These are phyloP conservation scores for Strobilomyces dryophilus DNA, from an alignment of 768 basidiomycete species.

Conservation along the genomic window DNA sequence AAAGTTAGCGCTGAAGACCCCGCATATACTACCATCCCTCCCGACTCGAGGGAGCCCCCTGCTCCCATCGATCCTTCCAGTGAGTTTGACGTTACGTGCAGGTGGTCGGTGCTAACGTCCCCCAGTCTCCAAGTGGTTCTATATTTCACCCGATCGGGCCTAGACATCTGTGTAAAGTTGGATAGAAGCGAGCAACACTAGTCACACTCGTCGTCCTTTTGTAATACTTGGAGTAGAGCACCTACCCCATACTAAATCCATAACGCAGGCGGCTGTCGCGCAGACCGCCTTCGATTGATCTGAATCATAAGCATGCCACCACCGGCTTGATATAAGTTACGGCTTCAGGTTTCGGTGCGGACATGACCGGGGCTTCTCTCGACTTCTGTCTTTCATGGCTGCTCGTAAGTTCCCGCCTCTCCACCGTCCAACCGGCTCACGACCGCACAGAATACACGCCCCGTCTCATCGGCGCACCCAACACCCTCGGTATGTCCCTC, in stretches of 20 bases:
- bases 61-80: conserved; percentile 89
- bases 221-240: too few species aligned
- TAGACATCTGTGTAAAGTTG: too few species aligned
- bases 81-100: conserved; percentile 35
- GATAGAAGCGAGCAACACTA: too few species aligned
- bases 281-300: too few species aligned
- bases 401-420: conserved; percentile 4
- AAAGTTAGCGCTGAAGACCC: conserved; percentile 59
- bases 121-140: conserved; percentile 89
- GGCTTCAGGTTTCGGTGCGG: conserved; percentile 4
- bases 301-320: too few species aligned
- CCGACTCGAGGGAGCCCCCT: conserved; percentile 77
- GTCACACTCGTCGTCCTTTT: too few species aligned
- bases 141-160: conserved; percentile 66
- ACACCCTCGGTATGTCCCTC: conserved; percentile 78
- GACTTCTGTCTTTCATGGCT: conserved; percentile 56
- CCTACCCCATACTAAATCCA: too few species aligned
- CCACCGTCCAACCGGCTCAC: neutral
- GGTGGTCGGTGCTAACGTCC: conserved; percentile 10
- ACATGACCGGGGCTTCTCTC: conserved; percentile 44
- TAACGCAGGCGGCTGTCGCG: too few species aligned
- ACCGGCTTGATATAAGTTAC: too few species aligned
- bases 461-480: conserved; percentile 80
- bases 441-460: conserved; percentile 55
- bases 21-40: conserved; percentile 61